Percentiles rank a stretch among this genome's conserved stretches.
These are phyloP conservation scores for Irpex rosettiformis DNA, from an alignment of 1,284 basidiomycete species.

Conservation along the genomic window DNA sequence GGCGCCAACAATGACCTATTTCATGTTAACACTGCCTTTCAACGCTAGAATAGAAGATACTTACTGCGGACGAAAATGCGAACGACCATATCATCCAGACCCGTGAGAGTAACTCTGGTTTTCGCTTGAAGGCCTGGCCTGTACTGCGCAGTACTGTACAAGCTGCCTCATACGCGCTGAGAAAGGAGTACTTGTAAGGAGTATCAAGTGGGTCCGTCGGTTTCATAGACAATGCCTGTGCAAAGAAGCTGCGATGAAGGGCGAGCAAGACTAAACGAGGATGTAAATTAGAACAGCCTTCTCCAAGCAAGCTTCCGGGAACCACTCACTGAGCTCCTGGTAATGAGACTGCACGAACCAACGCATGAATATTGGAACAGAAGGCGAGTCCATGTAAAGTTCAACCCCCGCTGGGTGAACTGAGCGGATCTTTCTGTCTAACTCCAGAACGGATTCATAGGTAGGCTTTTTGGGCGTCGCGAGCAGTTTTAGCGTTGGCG, in stretches of 20 bases:
- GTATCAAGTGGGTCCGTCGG: constrained; percentile 28
- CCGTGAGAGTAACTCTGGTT: constrained; percentile 21
- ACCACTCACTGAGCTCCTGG: constrained; percentile 40
- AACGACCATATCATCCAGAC: constrained; percentile 30
- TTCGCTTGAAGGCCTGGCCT: constrained; percentile 19
- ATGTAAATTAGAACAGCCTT: neutral
- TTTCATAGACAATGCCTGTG: constrained; percentile 28
- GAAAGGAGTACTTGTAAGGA: constrained; percentile 29
- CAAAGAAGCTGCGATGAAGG: constrained; percentile 31
- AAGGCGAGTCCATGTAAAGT: constrained; percentile 14
- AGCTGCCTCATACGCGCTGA: constrained; percentile 28
- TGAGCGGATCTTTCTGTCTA: constrained; percentile 42
- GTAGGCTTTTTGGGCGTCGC: constrained; percentile 39
- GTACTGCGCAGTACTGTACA: constrained; percentile 22
- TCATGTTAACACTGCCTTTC: neutral
- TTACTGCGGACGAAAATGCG: constrained; percentile 28
- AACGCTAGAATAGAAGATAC: constrained; percentile 8
- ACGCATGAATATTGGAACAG: constrained; percentile 39
- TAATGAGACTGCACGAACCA: constrained; percentile 43
- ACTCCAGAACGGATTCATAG: constrained; percentile 41
- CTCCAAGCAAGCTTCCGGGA: neutral
- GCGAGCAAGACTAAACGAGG: constrained; percentile 24
- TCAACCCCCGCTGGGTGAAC: constrained; percentile 27
- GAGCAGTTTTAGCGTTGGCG: constrained; percentile 39
- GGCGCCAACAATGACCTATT: constrained; percentile 25